These are phyloP conservation scores for Cadophora sp. DNA, from an alignment of 2,329 filamentous ascomycete species.

Conservation along the genomic window DNA sequence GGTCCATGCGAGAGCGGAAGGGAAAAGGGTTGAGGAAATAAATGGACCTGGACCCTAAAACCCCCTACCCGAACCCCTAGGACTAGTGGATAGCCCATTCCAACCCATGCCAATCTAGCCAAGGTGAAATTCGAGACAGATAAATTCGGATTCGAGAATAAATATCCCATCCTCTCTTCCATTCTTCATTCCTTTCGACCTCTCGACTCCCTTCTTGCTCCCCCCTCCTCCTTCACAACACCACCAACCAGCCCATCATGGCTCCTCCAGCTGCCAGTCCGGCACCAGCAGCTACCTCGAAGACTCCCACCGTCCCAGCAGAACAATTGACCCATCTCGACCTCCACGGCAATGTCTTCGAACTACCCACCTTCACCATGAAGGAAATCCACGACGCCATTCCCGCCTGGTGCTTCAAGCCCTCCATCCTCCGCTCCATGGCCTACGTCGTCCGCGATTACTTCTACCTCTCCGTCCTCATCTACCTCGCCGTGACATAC, in stretches of 20 bases:
- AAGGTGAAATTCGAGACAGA: background rate
- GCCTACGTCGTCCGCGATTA: conserved; percentile 65
- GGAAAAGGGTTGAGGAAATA: conserved; percentile 19
- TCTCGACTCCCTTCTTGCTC: background rate
- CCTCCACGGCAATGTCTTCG: conserved; percentile 44
- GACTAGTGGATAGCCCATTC: background rate
- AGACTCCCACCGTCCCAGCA: background rate
- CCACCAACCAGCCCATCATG: conserved; percentile 15
- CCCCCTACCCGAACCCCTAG: background rate
- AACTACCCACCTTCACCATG: conserved; percentile 45
- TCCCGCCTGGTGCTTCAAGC: conserved; percentile 68
- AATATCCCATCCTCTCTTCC: background rate
- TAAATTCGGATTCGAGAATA: background rate
- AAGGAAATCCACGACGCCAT: conserved; percentile 55
- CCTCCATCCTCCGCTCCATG: conserved; percentile 59
- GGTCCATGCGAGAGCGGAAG: conserved; percentile 10
- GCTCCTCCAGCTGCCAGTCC: conserved; percentile 15
- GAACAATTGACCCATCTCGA: conserved; percentile 49
- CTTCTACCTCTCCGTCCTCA: conserved; percentile 55
- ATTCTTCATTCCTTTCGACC: background rate
- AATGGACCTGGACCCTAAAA: conserved; percentile 15
- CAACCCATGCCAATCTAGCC: too few species aligned
- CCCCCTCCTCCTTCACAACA: background rate
- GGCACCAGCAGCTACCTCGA: conserved; percentile 14
- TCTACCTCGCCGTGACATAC: conserved; percentile 56